Conservation (phyloP, 2,329 filamentous ascomycete genomes). For the Aspergillus pseudoterreus region DNA sequence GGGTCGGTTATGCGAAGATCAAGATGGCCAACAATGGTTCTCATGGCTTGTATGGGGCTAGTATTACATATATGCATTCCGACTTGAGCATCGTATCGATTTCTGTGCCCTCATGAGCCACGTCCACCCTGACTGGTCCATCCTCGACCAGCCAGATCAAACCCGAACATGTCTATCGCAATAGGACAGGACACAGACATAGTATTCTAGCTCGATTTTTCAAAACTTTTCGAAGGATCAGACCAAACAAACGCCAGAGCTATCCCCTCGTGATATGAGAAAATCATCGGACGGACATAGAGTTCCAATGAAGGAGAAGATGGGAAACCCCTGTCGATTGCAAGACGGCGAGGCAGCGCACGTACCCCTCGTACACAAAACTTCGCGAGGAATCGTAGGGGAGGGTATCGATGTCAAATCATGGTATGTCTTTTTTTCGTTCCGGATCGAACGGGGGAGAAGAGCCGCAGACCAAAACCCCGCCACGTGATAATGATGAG, state of each 20-base stretch:
- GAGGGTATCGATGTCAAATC: conserved; percentile 29
- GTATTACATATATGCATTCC: background rate
- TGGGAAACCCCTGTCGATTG: background rate
- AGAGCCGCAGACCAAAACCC: conserved; percentile 4
- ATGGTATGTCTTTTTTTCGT: conserved; percentile 3
- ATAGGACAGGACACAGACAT: background rate
- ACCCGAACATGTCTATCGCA: background rate
- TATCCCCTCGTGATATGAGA: conserved; percentile 6
- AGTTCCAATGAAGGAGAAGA: background rate
- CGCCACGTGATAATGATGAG: conserved; percentile 8
- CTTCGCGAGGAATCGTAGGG: conserved; percentile 9
- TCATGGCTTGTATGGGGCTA: background rate
- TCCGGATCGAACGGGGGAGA: background rate
- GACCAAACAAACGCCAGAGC: conserved; percentile 16
- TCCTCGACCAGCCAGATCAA: background rate
- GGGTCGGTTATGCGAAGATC: no score
- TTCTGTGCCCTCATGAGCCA: background rate
- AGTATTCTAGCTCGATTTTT: background rate
- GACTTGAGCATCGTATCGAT: background rate
- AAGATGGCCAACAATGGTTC: no score
- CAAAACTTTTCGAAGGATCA: conserved; percentile 3
- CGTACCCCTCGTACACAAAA: background rate
- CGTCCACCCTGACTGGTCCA: background rate
- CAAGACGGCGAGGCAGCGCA: background rate
- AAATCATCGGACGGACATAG: background rate